Conservation (phyloP, 2,329 filamentous ascomycete genomes). For the Gaeumannomyces tritici region DNA sequence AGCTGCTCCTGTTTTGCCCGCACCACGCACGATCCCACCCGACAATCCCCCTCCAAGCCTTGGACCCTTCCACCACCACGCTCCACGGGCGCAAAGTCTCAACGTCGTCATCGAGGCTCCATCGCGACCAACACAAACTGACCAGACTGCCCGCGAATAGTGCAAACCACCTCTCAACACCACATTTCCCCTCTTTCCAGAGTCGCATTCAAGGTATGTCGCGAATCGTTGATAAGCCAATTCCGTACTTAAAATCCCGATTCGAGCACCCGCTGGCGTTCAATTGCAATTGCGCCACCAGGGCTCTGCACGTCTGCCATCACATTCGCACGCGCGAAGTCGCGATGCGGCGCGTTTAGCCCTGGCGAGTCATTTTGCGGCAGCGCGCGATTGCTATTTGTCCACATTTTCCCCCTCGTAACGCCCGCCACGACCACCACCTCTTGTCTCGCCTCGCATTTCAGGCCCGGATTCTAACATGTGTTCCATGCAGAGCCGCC, state of each 20-base stretch:
- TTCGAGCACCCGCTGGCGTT: constrained; percentile 18
- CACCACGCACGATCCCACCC: not conserved
- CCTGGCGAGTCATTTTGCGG: not conserved
- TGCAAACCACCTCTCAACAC: constrained; percentile 6
- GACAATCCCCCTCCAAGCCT: not conserved
- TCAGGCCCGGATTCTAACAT: not conserved
- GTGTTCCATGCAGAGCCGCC: constrained; percentile 10
- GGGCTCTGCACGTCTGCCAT: constrained; percentile 11
- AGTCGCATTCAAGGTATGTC: constrained; percentile 25
- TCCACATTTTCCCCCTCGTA: no score
- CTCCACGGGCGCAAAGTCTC: not conserved
- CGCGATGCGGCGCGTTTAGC: not conserved
- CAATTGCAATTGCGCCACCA: constrained; percentile 30
- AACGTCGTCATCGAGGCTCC: constrained; percentile 6
- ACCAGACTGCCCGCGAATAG: not conserved
- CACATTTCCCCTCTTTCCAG: constrained; percentile 10
- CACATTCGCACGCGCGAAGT: not conserved
- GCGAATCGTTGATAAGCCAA: constrained; percentile 11
- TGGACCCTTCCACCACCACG: not conserved
- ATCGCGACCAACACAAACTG: constrained; percentile 4
- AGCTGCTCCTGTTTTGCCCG: not conserved
- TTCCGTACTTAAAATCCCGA: constrained; percentile 25
- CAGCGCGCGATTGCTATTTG: not conserved
- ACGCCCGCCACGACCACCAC: not conserved
- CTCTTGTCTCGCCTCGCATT: not conserved